These are phyloP conservation scores for Priceomyces castillae DNA, from an alignment of 805 yeast genomes.

Conservation along the genomic window DNA sequence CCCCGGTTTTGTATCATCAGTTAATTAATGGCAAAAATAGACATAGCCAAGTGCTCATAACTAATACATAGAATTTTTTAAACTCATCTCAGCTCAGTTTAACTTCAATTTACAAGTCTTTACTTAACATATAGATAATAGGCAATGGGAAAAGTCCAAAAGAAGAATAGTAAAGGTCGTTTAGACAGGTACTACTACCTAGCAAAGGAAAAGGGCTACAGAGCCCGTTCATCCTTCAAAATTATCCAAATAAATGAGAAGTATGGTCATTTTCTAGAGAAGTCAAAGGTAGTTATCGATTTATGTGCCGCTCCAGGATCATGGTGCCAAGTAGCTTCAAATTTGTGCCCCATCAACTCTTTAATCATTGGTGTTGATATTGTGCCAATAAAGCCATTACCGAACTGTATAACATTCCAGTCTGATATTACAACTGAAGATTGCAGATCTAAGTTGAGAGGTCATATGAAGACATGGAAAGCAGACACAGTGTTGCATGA, in stretches of 20 bases:
- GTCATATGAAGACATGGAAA: conserved; percentile 97
- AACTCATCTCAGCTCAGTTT: conserved; percentile 8
- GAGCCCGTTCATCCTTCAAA: conserved; percentile 98
- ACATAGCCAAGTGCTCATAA: neutral
- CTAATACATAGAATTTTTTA: conserved; percentile 2
- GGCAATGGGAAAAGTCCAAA: conserved; percentile 84
- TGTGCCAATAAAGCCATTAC: conserved; percentile 95
- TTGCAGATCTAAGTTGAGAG: conserved; percentile 90
- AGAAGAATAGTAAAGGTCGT: conserved; percentile 98
- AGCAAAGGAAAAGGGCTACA: conserved; percentile 96
- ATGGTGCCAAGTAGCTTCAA: conserved; percentile 99
- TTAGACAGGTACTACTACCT: conserved; percentile 93
- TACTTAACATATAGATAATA: neutral
- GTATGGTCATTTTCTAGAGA: conserved; percentile 91
- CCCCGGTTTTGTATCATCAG: too few species aligned
- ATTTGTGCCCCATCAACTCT: conserved; percentile 87
- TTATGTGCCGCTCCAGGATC: conserved; percentile 99
- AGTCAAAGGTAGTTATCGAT: conserved; percentile 94
- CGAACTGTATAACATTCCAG: conserved; percentile 91
- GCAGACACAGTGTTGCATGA: conserved; percentile 98
- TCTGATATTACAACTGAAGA: conserved; percentile 98
- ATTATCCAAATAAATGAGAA: conserved; percentile 93
- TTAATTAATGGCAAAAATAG: too few species aligned
- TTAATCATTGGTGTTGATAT: conserved; percentile 98
- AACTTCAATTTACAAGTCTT: neutral